phyloP scores from a whole-genome alignment of 441 rosid species.

The Euphorbia corollata region DNA sequence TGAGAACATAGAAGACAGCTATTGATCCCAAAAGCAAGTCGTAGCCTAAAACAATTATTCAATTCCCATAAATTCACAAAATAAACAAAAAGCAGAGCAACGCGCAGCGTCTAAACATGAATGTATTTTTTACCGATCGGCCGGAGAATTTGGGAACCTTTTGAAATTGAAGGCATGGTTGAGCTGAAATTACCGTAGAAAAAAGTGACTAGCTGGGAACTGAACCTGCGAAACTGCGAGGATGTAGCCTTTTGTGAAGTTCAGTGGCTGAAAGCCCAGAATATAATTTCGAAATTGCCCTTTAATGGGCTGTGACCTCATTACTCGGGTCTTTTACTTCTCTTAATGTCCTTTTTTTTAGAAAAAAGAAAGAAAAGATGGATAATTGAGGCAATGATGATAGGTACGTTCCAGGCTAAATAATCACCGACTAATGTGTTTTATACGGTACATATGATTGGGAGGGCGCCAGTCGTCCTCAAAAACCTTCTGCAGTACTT shows the following conservation, averaged over 20 bases:
- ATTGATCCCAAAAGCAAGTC: slow-evolving; percentile 71
- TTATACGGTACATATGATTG: too few species aligned
- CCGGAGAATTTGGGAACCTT: slow-evolving; percentile 32
- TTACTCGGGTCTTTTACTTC: not conserved
- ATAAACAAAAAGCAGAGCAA: not conserved
- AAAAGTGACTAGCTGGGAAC: not conserved
- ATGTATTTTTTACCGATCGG: slow-evolving; percentile 29
- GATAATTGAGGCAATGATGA: too few species aligned
- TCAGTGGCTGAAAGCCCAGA: not conserved
- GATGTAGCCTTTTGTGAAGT: not conserved
- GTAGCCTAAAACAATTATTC: slow-evolving; percentile 41
- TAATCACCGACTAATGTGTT: too few species aligned
- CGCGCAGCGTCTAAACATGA: not conserved
- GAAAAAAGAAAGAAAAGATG: too few species aligned
- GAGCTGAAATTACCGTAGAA: not conserved
- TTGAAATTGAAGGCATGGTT: slow-evolving; percentile 35
- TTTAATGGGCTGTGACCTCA: not conserved
- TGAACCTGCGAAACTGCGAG: not conserved
- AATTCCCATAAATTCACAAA: not conserved
- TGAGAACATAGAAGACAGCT: slow-evolving; percentile 71
- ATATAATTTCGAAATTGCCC: not conserved
- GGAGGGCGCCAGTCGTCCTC: too few species aligned
- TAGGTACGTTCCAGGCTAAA: too few species aligned
- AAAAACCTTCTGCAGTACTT: too few species aligned
- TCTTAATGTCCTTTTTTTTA: not conserved